Base-by-base conservation (phyloP, 2,329 filamentous ascomycete species). In the Pseudofabraea citricarpa region DNA sequence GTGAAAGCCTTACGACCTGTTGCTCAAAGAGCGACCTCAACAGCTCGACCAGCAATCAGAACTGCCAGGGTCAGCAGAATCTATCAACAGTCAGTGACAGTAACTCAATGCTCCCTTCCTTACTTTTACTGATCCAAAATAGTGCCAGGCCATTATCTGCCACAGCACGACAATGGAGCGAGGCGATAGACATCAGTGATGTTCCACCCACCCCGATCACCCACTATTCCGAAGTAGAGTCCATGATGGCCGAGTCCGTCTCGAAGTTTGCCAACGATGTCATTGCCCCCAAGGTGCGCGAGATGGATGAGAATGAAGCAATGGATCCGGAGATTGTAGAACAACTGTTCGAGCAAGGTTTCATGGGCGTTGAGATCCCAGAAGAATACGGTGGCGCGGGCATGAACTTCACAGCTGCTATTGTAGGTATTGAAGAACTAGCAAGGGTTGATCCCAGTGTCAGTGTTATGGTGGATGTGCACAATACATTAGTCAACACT, bases 381-480 rank as follows among this genome's bases (percentile, higher is more conserved):
- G 93, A 98, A 67, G 90, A 96, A 67, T 98, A 85, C 63, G 93
- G 93, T 48, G 93, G 93, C 48, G 88, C 91, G 0, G 93, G 90
- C 56, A 97, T 98, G 93, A 96, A 96, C 77, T 98, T 98, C 70
- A 97, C 93, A 1, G 74, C 90, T 1, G 91, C 90, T 48, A 95
- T 98, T 62, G 84, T 98, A 35, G 91, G 88, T 21, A 98, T 98
- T 57, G 93, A 98, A 70, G 93, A 98, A 74, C 74, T 98, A 48
- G 93, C 93, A 1, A 80, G 90, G 45, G 87, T 95, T 15, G 93
- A 98, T 61, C 93, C 93, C 31, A 94, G 87, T 54, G 93, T 98
- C 50, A 91, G 87, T 60, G 93, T 98, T 50, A 70, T 98, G 72
- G 88, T 90, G 45, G 93, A 98, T 65, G 93, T 98, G 18, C 93